These are phyloP conservation scores for Calonectria multiphialidica DNA, from an alignment of 2,329 filamentous ascomycete species.

Conservation along the genomic window DNA sequence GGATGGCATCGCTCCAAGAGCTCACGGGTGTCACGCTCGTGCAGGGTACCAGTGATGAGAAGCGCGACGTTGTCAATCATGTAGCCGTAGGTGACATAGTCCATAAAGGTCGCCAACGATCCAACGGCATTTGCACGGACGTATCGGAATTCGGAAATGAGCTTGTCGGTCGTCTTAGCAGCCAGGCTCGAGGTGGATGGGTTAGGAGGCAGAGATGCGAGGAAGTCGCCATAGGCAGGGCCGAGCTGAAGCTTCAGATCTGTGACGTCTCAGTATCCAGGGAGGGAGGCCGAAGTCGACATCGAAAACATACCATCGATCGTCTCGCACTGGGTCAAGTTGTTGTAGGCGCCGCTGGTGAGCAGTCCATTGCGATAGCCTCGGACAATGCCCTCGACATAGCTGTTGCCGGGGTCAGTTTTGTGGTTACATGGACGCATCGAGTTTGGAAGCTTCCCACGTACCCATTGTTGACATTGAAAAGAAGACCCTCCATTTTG, in stretches of 20 bases:
- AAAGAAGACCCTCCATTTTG: conserved; percentile 91
- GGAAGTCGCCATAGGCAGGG: conserved; percentile 96
- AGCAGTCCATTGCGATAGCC: conserved; percentile 96
- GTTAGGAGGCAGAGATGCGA: conserved; percentile 92
- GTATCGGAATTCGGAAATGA: conserved; percentile 97
- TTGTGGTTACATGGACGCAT: conserved; percentile 36
- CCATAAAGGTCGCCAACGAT: conserved; percentile 93
- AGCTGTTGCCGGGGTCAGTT: conserved; percentile 67
- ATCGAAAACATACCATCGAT: conserved; percentile 81
- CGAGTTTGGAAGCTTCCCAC: conserved; percentile 41
- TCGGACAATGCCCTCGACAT: conserved; percentile 96
- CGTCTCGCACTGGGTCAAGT: conserved; percentile 96
- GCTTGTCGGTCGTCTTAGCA: conserved; percentile 96
- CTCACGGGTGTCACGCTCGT: conserved; percentile 96
- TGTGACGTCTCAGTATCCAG: conserved; percentile 52
- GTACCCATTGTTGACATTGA: conserved; percentile 94
- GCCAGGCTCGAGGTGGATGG: conserved; percentile 96
- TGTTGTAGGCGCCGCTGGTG: conserved; percentile 91
- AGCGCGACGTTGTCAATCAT: conserved; percentile 99
- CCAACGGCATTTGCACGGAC: conserved; percentile 94
- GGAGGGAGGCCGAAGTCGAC: not conserved
- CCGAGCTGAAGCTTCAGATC: conserved; percentile 98
- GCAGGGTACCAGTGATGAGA: conserved; percentile 95
- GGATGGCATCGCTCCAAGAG: conserved; percentile 96
- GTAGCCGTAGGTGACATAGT: conserved; percentile 98